A percentile compares a stretch with the other conserved stretches of the same genome.
Evolutionary conservation across 257 asterid species (phyloP).

Genomic region (Solanum rostratum): DNA sequence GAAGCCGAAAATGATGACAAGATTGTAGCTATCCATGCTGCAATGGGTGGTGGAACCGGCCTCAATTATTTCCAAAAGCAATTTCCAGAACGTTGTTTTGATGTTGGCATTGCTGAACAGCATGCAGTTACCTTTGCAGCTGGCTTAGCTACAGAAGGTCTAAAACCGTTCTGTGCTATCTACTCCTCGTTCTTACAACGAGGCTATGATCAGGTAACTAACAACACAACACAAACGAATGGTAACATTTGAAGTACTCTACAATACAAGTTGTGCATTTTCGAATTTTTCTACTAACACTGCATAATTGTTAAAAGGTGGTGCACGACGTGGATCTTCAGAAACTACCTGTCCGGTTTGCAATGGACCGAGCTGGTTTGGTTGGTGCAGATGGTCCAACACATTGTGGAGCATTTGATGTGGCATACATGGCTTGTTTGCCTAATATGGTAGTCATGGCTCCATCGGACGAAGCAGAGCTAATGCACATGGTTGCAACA

Average conservation of each 20-base stretch:
- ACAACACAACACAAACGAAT: neutral
- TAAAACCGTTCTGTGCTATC: conserved; percentile 79
- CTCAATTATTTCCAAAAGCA: conserved; percentile 53
- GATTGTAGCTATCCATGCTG: conserved; percentile 71
- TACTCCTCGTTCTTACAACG: conserved; percentile 69
- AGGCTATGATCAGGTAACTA: conserved; percentile 64
- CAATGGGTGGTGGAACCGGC: conserved; percentile 92
- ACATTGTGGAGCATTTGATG: conserved; percentile 81
- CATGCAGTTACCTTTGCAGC: conserved; percentile 86
- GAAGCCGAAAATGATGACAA: conserved; percentile 58
- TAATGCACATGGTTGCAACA: conserved; percentile 79
- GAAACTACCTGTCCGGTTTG: conserved; percentile 73
- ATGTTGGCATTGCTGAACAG: conserved; percentile 83
- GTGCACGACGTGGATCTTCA: conserved; percentile 85
- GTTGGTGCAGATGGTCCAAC: conserved; percentile 89
- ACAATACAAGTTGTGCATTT: neutral
- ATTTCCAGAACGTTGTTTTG: conserved; percentile 63
- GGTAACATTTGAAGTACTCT: neutral
- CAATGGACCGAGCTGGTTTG: conserved; percentile 76
- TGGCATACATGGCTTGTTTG: conserved; percentile 70
- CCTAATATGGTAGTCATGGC: conserved; percentile 92
- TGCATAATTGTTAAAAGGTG: conserved; percentile 23
- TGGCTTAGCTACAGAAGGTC: conserved; percentile 73
- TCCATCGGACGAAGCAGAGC: conserved; percentile 76
- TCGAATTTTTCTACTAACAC: neutral